Evolutionary conservation across 192 early-diverging fungal species (phyloP).

Genomic region (Backusella australiensis): DNA sequence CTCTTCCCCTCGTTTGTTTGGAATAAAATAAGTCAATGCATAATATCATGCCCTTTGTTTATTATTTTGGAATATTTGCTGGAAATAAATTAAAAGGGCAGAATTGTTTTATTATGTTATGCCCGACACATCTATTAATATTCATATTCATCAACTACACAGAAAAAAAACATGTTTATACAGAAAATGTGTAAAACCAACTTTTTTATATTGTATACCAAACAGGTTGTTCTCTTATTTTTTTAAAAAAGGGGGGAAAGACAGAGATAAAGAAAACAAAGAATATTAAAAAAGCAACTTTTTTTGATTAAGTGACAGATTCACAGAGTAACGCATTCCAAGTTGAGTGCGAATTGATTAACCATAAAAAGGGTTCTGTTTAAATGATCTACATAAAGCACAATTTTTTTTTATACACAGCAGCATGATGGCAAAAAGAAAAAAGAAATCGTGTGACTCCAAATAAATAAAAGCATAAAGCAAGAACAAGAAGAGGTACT

Average conservation of each 20-base stretch:
- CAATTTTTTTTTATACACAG: neutral
- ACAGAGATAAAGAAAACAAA: neutral
- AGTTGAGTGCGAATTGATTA: neutral
- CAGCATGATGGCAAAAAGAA: neutral
- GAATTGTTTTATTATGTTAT: neutral
- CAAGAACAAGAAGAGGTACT: neutral
- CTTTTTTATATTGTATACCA: neutral
- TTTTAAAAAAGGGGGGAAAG: neutral
- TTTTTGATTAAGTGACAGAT: conserved; percentile 5
- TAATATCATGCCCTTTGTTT: neutral
- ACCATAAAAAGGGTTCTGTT: conserved; percentile 2
- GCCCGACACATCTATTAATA: neutral
- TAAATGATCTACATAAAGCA: neutral
- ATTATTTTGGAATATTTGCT: neutral
- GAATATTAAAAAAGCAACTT: neutral
- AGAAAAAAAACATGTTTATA: conserved; percentile 4
- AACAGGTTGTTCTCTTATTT: neutral
- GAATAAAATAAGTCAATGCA: neutral
- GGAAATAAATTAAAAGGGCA: neutral
- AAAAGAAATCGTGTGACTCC: neutral
- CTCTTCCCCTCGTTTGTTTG: neutral
- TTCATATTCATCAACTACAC: neutral
- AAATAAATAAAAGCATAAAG: neutral
- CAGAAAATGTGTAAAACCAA: neutral
- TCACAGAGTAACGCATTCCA: neutral